A percentile compares a stretch with the other conserved stretches of the same genome.
Conservation (phyloP, 2,329 filamentous ascomycete species). For the Talaromyces sp. region DNA sequence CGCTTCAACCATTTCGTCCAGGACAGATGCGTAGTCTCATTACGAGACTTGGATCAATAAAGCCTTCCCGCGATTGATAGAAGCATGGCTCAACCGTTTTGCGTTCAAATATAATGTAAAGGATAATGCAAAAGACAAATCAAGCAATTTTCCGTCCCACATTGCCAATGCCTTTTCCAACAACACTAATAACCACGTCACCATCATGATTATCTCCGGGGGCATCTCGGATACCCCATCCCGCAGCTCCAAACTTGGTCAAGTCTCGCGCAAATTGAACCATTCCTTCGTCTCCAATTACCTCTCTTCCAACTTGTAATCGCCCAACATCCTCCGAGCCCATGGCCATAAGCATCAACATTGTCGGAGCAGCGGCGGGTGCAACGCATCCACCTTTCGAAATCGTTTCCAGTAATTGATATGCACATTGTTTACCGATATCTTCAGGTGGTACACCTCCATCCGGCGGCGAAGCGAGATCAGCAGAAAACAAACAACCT, state of each 20-base stretch:
- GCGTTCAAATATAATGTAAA: background rate
- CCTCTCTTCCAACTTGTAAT: conserved; percentile 71
- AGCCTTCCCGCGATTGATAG: background rate
- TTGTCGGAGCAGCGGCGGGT: conserved; percentile 63
- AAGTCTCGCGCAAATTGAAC: conserved; percentile 79
- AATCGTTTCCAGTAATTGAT: conserved; percentile 80
- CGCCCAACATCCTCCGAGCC: conserved; percentile 92
- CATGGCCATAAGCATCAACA: conserved; percentile 94
- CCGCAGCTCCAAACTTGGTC: conserved; percentile 80
- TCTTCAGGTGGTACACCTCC: conserved; percentile 87
- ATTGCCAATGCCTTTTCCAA: conserved; percentile 89
- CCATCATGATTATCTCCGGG: conserved; percentile 57
- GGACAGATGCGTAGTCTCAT: no score
- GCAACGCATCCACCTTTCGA: conserved; percentile 77
- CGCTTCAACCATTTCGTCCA: background rate
- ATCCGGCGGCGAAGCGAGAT: conserved; percentile 66
- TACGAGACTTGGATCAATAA: background rate
- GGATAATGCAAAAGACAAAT: conserved; percentile 15
- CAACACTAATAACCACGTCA: conserved; percentile 82
- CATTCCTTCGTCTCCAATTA: conserved; percentile 74
- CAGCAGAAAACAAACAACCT: conserved; percentile 81
- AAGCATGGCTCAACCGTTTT: background rate
- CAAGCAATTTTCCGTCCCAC: conserved; percentile 82
- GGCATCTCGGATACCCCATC: conserved; percentile 80
- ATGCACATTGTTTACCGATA: conserved; percentile 79